A percentile compares a stretch with the other conserved stretches of the same genome.
phyloP scores from a whole-genome alignment of 1,284 basidiomycete species.

The Malassezia furfur region DNA sequence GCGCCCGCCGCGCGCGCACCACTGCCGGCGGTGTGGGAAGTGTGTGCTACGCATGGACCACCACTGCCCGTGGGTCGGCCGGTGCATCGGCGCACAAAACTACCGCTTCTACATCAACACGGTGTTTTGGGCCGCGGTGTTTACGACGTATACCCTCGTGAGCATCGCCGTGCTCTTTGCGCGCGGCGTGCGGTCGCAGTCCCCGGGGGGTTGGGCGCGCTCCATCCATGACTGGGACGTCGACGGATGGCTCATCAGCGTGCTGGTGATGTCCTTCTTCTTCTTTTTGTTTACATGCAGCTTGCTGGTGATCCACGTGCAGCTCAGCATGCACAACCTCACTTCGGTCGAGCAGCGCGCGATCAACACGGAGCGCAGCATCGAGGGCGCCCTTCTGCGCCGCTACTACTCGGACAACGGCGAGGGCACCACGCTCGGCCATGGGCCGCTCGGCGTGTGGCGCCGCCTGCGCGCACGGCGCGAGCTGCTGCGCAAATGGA shows the following conservation, averaged over 20 bases:
- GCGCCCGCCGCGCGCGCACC: constrained; percentile 43
- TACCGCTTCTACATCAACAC: constrained; percentile 58
- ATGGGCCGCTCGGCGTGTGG: constrained; percentile 1
- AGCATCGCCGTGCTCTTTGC: constrained; percentile 49
- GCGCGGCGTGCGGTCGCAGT: constrained; percentile 23
- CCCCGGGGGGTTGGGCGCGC: background rate
- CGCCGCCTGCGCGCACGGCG: constrained; percentile 7
- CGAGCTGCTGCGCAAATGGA: constrained; percentile 53
- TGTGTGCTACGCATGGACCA: constrained; percentile 49
- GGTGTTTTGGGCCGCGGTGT: constrained; percentile 55
- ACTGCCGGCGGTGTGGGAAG: constrained; percentile 44
- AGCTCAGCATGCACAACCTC: constrained; percentile 59
- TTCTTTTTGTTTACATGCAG: constrained; percentile 63
- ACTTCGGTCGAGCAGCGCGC: constrained; percentile 69
- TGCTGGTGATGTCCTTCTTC: constrained; percentile 57
- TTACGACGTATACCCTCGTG: constrained; percentile 57
- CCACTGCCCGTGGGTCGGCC: constrained; percentile 54
- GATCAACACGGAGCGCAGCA: constrained; percentile 56
- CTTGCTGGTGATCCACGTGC: constrained; percentile 58
- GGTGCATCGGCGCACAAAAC: constrained; percentile 51
- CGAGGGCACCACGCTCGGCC: constrained; percentile 14
- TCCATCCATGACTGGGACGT: constrained; percentile 41
- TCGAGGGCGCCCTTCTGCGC: constrained; percentile 55
- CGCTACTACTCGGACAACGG: constrained; percentile 24
- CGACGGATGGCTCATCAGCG: constrained; percentile 61